Evolutionary conservation across 371 early-diverging fungal genomes (phyloP).

Genomic region (Basidiobolus heterosporus): DNA sequence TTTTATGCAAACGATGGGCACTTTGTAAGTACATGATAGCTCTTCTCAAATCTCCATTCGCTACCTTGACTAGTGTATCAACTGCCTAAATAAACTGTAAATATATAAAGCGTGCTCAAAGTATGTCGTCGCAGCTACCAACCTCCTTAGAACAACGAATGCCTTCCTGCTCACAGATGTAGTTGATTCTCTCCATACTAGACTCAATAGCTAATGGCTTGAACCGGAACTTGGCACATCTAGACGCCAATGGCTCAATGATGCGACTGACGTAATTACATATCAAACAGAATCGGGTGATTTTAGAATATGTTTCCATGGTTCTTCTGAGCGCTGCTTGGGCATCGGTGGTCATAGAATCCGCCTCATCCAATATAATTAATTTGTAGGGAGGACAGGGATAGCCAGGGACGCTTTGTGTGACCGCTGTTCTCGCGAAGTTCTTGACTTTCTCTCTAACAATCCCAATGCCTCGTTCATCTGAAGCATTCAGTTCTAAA

Average conservation of each 20-base stretch:
- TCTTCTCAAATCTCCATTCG: conserved; percentile 83
- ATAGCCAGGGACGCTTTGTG: conserved; percentile 7
- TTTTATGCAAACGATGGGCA: conserved; percentile 37
- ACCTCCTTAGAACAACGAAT: conserved; percentile 30
- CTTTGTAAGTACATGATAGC: conserved; percentile 86
- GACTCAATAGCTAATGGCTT: conserved; percentile 49
- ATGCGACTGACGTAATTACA: conserved; percentile 94
- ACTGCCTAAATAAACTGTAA: conserved; percentile 33
- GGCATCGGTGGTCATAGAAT: conserved; percentile 97
- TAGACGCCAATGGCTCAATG: conserved; percentile 86
- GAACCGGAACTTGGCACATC: conserved; percentile 94
- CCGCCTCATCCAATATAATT: conserved; percentile 98
- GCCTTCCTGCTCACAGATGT: conserved; percentile 50
- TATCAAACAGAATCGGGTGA: conserved; percentile 94
- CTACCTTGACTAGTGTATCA: conserved; percentile 47
- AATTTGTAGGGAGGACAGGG: conserved; percentile 84
- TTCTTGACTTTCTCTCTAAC: conserved; percentile 93
- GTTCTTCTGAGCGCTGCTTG: conserved; percentile 95
- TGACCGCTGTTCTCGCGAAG: conserved; percentile 73
- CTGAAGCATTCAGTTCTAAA: conserved; percentile 97
- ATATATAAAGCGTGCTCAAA: background rate
- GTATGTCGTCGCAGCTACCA: background rate
- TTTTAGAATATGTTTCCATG: conserved; percentile 94
- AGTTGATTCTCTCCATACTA: conserved; percentile 29
- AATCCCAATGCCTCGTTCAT: conserved; percentile 95